phyloP scores from a whole-genome alignment of 306 rosid species.

The Betula pendula region DNA sequence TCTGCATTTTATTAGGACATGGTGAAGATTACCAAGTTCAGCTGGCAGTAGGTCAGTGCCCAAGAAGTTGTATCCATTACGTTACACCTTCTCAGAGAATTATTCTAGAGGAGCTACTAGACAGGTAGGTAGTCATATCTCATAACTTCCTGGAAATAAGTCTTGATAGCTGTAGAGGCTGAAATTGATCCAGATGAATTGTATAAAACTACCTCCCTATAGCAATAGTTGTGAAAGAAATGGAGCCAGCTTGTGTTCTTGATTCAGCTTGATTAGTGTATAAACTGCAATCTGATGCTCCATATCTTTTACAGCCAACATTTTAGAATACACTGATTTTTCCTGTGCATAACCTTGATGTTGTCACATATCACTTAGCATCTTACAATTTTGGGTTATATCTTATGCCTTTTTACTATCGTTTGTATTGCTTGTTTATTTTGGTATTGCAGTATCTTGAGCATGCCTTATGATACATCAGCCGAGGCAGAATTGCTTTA shows the following conservation, averaged over 20 bases:
- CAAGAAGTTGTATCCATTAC: slow-evolving; percentile 85
- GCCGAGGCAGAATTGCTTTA: slow-evolving; percentile 79
- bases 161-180: not conserved
- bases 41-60: slow-evolving; percentile 88
- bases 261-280: slow-evolving; percentile 6
- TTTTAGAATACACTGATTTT: not conserved
- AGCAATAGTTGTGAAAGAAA: slow-evolving; percentile 3
- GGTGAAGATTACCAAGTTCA: slow-evolving; percentile 82
- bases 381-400: slow-evolving; percentile 7
- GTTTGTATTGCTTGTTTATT: slow-evolving; percentile 15
- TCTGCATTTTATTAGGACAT: slow-evolving; percentile 46
- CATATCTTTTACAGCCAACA: not conserved
- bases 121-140: slow-evolving; percentile 46
- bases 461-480: slow-evolving; percentile 62
- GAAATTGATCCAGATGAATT: slow-evolving; percentile 3
- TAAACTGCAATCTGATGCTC: not conserved
- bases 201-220: not conserved
- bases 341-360: not conserved
- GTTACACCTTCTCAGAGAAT: slow-evolving; percentile 89
- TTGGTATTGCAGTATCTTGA: slow-evolving; percentile 55
- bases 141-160: not conserved
- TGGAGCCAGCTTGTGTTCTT: slow-evolving; percentile 4
- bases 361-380: not conserved
- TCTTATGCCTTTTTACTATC: not conserved
- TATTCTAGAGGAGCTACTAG: slow-evolving; percentile 79